Evolutionary conservation across 2,329 filamentous ascomycete genomes (phyloP).

Genomic region (Exophiala calicioides): DNA sequence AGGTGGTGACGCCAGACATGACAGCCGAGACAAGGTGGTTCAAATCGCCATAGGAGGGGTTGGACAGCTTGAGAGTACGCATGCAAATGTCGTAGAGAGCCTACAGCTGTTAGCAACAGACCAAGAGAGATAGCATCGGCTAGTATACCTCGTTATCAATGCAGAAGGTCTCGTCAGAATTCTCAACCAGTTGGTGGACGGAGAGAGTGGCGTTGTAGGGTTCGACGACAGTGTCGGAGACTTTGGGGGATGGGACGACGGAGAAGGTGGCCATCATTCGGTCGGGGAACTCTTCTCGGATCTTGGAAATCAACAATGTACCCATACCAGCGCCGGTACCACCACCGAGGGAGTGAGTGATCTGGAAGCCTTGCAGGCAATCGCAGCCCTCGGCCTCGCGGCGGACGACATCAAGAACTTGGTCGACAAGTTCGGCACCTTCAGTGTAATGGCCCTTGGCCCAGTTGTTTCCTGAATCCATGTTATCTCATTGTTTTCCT

Average conservation of each 20-base stretch:
- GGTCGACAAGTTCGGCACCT: slow-evolving; percentile 97
- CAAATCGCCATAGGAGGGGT: slow-evolving; percentile 97
- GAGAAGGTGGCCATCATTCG: slow-evolving; percentile 99
- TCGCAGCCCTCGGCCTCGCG: slow-evolving; percentile 98
- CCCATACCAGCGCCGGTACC: slow-evolving; percentile 99
- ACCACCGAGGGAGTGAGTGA: slow-evolving; percentile 99
- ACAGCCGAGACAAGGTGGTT: slow-evolving; percentile 99
- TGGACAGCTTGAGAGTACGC: slow-evolving; percentile 97
- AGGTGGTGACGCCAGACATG: slow-evolving; percentile 99
- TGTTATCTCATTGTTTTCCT: slow-evolving; percentile 18
- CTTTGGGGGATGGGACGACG: slow-evolving; percentile 97
- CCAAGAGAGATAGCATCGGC: slow-evolving; percentile 4
- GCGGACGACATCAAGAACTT: slow-evolving; percentile 97
- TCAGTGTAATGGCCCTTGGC: slow-evolving; percentile 99
- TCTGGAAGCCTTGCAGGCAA: slow-evolving; percentile 99
- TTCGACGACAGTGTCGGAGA: slow-evolving; percentile 99
- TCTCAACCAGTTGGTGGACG: slow-evolving; percentile 98
- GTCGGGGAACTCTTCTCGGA: slow-evolving; percentile 99
- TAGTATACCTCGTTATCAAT: slow-evolving; percentile 87
- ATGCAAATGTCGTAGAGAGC: slow-evolving; percentile 99
- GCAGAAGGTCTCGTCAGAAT: slow-evolving; percentile 99
- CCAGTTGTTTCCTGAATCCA: slow-evolving; percentile 79
- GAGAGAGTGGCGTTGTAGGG: slow-evolving; percentile 99
- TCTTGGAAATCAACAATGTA: slow-evolving; percentile 99
- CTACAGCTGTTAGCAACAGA: slow-evolving; percentile 42